phyloP scores from a whole-genome alignment of 2,329 filamentous ascomycete species.

The Aspergillus ruber region DNA sequence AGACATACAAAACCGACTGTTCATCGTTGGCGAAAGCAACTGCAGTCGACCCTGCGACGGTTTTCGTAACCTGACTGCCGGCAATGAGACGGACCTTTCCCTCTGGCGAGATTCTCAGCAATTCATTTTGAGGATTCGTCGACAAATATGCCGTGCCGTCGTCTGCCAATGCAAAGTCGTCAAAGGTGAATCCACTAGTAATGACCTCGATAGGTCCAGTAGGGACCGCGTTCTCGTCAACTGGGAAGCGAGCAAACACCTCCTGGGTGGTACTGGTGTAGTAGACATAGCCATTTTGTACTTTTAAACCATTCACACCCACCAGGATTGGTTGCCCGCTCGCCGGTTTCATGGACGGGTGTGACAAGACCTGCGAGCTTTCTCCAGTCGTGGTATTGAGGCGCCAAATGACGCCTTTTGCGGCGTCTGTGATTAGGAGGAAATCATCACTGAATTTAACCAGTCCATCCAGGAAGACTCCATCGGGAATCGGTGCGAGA shows the following conservation, averaged over 20 bases:
- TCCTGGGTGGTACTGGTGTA: constrained; percentile 3
- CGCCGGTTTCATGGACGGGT: constrained; percentile 1
- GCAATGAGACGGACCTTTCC: constrained; percentile 1
- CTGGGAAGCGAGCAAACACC: constrained; percentile 1
- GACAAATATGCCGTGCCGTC: constrained; percentile 6
- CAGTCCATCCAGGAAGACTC: constrained; percentile 3
- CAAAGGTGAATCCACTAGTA: neutral
- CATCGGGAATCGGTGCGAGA: neutral
- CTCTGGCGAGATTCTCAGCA: constrained; percentile 1
- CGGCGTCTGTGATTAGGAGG: constrained; percentile 3
- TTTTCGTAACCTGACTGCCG: neutral
- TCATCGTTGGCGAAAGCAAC: neutral
- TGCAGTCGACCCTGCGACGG: constrained; percentile 2
- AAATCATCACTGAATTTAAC: constrained; percentile 1
- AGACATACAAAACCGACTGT: constrained; percentile 1
- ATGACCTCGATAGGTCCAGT: constrained; percentile 2
- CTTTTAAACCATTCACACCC: constrained; percentile 5
- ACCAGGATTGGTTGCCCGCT: neutral
- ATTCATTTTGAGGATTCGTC: constrained; percentile 3
- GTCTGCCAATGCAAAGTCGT: constrained; percentile 1
- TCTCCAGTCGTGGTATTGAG: constrained; percentile 1
- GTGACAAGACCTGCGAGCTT: neutral
- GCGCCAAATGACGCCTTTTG: constrained; percentile 7
- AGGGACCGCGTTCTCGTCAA: neutral
- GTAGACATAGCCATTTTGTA: constrained; percentile 4